phyloP scores from a whole-genome alignment of 495 filamentous ascomycete genomes.

The Hypoxylon fuscum region DNA sequence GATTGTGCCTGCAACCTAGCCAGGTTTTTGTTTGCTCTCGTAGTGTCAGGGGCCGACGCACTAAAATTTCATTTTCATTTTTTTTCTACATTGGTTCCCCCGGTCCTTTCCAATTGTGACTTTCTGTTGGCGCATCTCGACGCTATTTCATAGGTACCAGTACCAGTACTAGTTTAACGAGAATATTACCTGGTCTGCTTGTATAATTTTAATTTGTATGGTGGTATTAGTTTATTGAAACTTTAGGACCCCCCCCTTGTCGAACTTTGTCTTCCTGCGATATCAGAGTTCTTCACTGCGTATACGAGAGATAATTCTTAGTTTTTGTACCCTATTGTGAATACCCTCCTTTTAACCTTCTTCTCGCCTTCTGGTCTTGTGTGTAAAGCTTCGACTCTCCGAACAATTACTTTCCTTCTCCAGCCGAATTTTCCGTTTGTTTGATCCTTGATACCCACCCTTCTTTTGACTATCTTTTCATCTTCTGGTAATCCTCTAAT shows the following conservation, averaged over 20 bases:
- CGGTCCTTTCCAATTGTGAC: neutral
- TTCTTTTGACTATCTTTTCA: constrained; percentile 25
- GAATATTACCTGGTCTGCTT: no score
- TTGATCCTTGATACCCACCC: constrained; percentile 40
- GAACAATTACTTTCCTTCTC: constrained; percentile 33
- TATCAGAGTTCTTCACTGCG: constrained; percentile 38
- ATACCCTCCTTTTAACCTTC: constrained; percentile 39
- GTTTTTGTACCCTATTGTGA: constrained; percentile 37
- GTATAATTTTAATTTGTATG: no score
- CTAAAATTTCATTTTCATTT: constrained; percentile 18
- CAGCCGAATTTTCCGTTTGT: constrained; percentile 31
- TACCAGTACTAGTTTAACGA: no score
- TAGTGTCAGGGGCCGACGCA: constrained; percentile 24
- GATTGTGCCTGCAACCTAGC: constrained; percentile 21
- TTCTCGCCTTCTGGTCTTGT: constrained; percentile 36
- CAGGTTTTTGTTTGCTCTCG: constrained; percentile 15
- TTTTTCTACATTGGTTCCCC: constrained; percentile 1
- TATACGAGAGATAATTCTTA: constrained; percentile 35
- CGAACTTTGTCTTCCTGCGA: constrained; percentile 22
- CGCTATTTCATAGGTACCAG: constrained; percentile 3
- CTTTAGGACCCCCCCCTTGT: constrained; percentile 1
- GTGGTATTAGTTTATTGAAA: no score
- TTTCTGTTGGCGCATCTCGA: constrained; percentile 10
- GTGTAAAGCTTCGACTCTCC: constrained; percentile 30
- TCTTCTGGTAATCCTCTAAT: constrained; percentile 24